Base-by-base conservation (phyloP, 352 stramenopile species). In the Globisporangium cystogenes region DNA sequence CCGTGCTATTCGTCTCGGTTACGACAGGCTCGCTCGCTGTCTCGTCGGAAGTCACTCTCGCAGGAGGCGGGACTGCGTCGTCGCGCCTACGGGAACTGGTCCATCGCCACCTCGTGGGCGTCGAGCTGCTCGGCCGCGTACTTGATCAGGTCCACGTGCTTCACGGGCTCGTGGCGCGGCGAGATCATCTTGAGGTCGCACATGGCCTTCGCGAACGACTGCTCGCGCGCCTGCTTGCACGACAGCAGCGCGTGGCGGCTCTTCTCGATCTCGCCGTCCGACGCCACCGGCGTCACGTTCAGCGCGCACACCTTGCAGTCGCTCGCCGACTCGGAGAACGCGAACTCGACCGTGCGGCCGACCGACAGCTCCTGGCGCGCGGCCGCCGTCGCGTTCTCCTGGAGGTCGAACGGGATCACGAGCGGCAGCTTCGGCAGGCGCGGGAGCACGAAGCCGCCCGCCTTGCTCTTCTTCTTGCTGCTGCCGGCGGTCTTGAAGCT, bases 111-210 rank as follows among this genome's bases (percentile, higher is more conserved):
- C 51, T 85, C 73, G 53, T 81, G 60, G 61, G 90, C 71, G 53
- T 90, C 80, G 8, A 92, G 73, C 55, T 87, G 70, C 59, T 87
- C 82, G 21, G 82, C 82, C 16, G 82, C 82, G 58, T 90, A 90
- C 75, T 92, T 87, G 72, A 92, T 92, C 44, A 92, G 55, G 55
- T 92, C 82, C 37, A 92, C 67, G 58, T 77, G 75, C 64, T 86
- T 84, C 59, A 92, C 75, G 29, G 82, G 82, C 52, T 84, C 66
- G 64, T 90, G 74, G 53, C 82, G 78, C 35, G 79, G 82, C 50
- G 82, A 89, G 43, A 92, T 82, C 65, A 79, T 86, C 64, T 69
- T 89, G 49, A 92, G 60, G 24, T 77, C 73, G 37, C 76, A 76
- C 82, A 92, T 92, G 5, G 82, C 82, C 49, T 69, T 65, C 6